Evolutionary conservation across 352 stramenopile species (phyloP).

Genomic region (Phytophthora niederhauseri): DNA sequence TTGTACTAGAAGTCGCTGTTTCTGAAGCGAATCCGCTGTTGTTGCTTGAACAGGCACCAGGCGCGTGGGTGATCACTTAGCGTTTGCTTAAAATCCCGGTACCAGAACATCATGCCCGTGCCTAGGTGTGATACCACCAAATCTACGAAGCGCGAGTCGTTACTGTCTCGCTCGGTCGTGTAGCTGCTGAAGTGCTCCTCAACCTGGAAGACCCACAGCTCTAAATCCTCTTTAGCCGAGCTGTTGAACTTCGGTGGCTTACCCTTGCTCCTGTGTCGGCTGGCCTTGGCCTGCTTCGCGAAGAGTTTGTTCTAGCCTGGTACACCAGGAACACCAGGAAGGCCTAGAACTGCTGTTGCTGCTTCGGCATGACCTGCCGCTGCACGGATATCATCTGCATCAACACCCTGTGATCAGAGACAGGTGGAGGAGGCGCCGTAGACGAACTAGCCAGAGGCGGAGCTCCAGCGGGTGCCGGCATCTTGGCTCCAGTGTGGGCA

Average conservation of each 20-base stretch:
- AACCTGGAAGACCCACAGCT: constrained; percentile 22
- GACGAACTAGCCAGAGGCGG: not conserved
- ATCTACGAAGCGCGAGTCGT: constrained; percentile 11
- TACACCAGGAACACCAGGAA: too few relatives aligned
- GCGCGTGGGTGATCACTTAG: constrained; percentile 6
- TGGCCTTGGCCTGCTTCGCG: constrained; percentile 15
- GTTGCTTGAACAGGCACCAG: constrained; percentile 13
- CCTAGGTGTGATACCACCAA: constrained; percentile 10
- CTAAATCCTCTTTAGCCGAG: constrained; percentile 14
- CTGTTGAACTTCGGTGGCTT: constrained; percentile 20
- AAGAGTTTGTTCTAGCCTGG: too few relatives aligned
- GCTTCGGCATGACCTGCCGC: constrained; percentile 10
- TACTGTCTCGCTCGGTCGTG: not conserved
- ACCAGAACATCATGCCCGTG: constrained; percentile 13
- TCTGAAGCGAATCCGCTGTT: constrained; percentile 3
- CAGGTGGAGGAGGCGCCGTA: not conserved
- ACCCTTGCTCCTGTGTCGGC: constrained; percentile 13
- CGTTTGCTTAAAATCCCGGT: constrained; percentile 3
- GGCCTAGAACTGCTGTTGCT: constrained; percentile 8
- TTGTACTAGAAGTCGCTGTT: constrained; percentile 18
- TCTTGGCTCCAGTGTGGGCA: not conserved
- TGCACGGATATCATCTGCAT: constrained; percentile 11
- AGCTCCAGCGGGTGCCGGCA: not conserved
- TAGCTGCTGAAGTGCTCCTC: constrained; percentile 25
- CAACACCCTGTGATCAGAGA: constrained; percentile 4